These are phyloP conservation scores for Wickerhamiella dianesei DNA, from an alignment of 805 yeast species.

Conservation along the genomic window DNA sequence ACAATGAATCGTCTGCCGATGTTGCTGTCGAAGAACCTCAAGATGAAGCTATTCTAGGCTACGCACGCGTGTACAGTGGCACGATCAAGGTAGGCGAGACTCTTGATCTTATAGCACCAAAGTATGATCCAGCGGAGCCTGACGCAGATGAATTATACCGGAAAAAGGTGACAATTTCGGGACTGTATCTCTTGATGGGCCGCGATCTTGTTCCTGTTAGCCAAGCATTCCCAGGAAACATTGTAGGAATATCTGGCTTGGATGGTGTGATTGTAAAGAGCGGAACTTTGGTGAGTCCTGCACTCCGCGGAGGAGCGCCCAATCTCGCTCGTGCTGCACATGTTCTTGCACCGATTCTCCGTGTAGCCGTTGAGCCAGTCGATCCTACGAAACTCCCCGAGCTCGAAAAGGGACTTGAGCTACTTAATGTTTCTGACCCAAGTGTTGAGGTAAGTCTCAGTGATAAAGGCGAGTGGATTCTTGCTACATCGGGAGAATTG, in stretches of 20 bases:
- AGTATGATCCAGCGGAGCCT: slow-evolving; percentile 57
- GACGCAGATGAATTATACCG: slow-evolving; percentile 31
- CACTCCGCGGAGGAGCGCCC: slow-evolving; percentile 41
- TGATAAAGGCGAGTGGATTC: slow-evolving; percentile 83
- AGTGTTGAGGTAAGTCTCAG: slow-evolving; percentile 78
- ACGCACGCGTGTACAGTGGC: slow-evolving; percentile 83
- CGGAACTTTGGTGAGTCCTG: slow-evolving; percentile 59
- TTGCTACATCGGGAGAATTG: slow-evolving; percentile 92
- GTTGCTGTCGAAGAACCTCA: slow-evolving; percentile 19
- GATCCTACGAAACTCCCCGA: slow-evolving; percentile 61
- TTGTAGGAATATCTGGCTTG: slow-evolving; percentile 86
- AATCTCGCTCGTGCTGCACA: slow-evolving; percentile 63
- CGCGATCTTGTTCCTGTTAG: slow-evolving; percentile 67
- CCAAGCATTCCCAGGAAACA: slow-evolving; percentile 85
- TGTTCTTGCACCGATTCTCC: slow-evolving; percentile 78
- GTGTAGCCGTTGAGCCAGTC: slow-evolving; percentile 91
- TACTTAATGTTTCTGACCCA: slow-evolving; percentile 83
- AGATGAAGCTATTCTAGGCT: slow-evolving; percentile 55
- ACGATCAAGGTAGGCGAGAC: slow-evolving; percentile 61
- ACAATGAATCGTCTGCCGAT: slow-evolving; percentile 1
- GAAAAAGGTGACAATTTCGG: slow-evolving; percentile 46
- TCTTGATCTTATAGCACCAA: slow-evolving; percentile 70
- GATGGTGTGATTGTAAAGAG: slow-evolving; percentile 71
- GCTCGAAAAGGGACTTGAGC: slow-evolving; percentile 62
- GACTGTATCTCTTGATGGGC: slow-evolving; percentile 80